Percentiles rank a stretch among this genome's conserved stretches.
phyloP scores from a whole-genome alignment of 768 basidiomycete species.

The Mycena polygramma region DNA sequence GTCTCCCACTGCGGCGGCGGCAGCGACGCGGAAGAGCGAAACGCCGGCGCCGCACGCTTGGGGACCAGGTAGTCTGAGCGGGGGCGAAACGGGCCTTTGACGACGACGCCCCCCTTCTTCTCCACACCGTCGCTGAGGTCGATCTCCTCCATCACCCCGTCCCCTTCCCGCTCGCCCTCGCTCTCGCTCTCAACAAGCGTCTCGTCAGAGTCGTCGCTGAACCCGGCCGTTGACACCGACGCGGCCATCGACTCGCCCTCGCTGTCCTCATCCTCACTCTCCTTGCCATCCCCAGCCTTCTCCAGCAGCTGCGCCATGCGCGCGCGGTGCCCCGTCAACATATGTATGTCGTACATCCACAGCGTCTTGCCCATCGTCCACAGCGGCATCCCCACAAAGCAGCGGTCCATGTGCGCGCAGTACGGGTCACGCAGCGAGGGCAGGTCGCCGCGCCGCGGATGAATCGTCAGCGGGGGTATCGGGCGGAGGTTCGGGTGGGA shows the following conservation, averaged over 20 bases:
- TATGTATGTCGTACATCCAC: slow-evolving; percentile 72
- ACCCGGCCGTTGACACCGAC: slow-evolving; percentile 46
- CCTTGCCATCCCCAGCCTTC: slow-evolving; percentile 2
- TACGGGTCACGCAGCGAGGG: slow-evolving; percentile 70
- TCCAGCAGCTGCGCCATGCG: slow-evolving; percentile 13
- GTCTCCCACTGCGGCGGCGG: slow-evolving; percentile 54
- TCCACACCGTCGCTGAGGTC: slow-evolving; percentile 25
- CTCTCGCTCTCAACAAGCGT: slow-evolving; percentile 68
- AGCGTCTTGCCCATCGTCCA: slow-evolving; percentile 78
- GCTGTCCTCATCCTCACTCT: slow-evolving; percentile 46
- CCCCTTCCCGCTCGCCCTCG: slow-evolving; percentile 44
- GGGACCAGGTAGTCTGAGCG: slow-evolving; percentile 9
- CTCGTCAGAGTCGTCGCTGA: slow-evolving; percentile 67
- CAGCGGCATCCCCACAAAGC: slow-evolving; percentile 66
- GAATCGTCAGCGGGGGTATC: slow-evolving; percentile 54
- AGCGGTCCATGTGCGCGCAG: slow-evolving; percentile 68
- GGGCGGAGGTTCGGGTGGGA: slow-evolving; percentile 27
- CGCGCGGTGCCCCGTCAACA: slow-evolving; percentile 42
- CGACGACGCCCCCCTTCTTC: not conserved
- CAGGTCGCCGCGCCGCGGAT: slow-evolving; percentile 77
- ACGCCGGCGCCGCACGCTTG: slow-evolving; percentile 4
- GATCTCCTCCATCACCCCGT: slow-evolving; percentile 34
- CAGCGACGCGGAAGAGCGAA: slow-evolving; percentile 3
- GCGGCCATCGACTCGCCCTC: slow-evolving; percentile 51
- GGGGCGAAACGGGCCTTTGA: not conserved